A percentile compares a stretch with the other conserved stretches of the same genome.
These are phyloP conservation scores for Asterella californica DNA, from an alignment of 225 moss, liverwort and hornwort species.

Conservation along the genomic window DNA sequence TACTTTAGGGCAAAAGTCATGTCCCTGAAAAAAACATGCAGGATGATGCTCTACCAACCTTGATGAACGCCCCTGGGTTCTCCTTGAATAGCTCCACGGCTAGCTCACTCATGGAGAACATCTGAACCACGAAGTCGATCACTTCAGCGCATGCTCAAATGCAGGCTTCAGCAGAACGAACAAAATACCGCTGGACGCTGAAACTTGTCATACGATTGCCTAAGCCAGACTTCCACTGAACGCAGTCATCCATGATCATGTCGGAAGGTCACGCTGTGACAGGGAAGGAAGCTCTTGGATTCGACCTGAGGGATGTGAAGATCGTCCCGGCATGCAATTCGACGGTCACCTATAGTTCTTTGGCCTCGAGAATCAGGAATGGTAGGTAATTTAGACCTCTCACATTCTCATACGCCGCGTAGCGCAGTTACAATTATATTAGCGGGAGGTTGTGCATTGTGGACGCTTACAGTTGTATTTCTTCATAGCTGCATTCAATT, in stretches of 20 bases:
- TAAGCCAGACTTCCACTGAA: neutral
- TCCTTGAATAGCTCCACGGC: slow-evolving; percentile 78
- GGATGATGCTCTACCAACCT: slow-evolving; percentile 36
- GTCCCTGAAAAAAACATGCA: neutral
- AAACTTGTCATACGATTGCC: neutral
- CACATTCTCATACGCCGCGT: too few species aligned
- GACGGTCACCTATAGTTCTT: too few species aligned
- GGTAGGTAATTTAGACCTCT: too few species aligned
- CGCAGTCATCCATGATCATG: neutral
- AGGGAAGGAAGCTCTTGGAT: too few species aligned
- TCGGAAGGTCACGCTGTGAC: neutral
- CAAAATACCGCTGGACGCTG: neutral
- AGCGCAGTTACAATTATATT: too few species aligned
- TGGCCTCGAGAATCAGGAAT: too few species aligned
- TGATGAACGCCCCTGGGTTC: slow-evolving; percentile 72
- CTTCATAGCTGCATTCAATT: neutral
- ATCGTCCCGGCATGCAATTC: too few species aligned
- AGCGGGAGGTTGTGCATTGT: neutral
- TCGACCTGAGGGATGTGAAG: too few species aligned
- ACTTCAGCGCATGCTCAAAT: neutral
- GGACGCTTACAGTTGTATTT: neutral
- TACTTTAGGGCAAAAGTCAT: neutral
- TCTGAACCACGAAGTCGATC: slow-evolving; percentile 35
- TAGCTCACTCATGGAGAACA: slow-evolving; percentile 92
- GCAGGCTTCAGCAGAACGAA: neutral